Base-by-base conservation (phyloP, 306 rosid genomes). In the Glycine latifolia region DNA sequence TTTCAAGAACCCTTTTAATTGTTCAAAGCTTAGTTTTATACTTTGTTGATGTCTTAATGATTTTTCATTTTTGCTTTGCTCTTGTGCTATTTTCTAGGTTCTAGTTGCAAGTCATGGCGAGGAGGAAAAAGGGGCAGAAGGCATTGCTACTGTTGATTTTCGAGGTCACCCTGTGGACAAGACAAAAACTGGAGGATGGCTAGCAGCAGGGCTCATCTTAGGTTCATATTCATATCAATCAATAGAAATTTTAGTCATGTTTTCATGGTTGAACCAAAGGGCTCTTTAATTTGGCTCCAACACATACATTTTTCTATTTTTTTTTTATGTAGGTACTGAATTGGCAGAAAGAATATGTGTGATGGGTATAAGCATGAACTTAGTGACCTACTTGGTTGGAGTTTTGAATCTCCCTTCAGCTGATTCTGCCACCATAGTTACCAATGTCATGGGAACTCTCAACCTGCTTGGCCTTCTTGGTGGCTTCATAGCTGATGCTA, bases 401-500 rank as follows among this genome's bases (percentile, higher is more conserved):
- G 14, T 20, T 67, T 83, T 95, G 87, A 88, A 95, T 73, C 88
- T 95, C 35, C 26, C 93, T 60, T 83, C 99, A 50, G 92, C 99
- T 55, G 88, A 86, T 84, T 91, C 99, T 81, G 97, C 99, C 26
- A 91, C 80, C 66, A 81, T 95, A 46, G 94, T 95, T 63, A 93
- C 99, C 73, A 95, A 95, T 77, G 82, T 95, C 84, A 75, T 93
- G 91, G 99, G 98, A 79, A 89, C 97, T 79, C 86, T 95, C 68
- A 93, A 95, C 87, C 92, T 95, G 15, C 96, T 95, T 81, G 98
- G 97, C 68, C 95, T 95, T 41, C 87, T 95, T 77, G 94, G 97
- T 62, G 99, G 99, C 46, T 93, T 95, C 81, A 9, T 95, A 59
- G 97, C 97, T 52, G 99, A 95, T 84, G 99, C 97, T 13, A 93